Percentiles rank a stretch among this genome's conserved stretches.
Conservation (phyloP, 2,329 filamentous ascomycete genomes). For the Paecilomyces formosus region DNA sequence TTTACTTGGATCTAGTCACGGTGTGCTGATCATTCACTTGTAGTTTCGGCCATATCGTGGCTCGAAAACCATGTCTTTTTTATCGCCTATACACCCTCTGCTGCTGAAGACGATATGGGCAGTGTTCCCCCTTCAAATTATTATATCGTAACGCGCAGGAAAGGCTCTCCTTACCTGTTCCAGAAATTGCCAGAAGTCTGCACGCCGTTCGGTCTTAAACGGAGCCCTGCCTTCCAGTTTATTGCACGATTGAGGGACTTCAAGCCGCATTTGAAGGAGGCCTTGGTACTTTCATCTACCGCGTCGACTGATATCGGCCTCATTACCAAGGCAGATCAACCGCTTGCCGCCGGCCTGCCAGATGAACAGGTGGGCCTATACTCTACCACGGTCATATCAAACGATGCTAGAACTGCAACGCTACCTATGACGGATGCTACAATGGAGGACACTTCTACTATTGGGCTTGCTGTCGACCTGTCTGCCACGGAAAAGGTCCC, state of each 20-base stretch:
- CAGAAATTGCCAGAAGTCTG: conserved; percentile 70
- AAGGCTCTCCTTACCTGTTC: conserved; percentile 56
- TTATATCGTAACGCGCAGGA: conserved; percentile 67
- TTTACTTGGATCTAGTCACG: background rate
- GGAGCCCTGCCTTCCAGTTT: conserved; percentile 66
- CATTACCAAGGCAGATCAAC: conserved; percentile 63
- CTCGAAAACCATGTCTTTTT: conserved; percentile 82
- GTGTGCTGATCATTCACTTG: conserved; percentile 10
- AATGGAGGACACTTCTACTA: conserved; percentile 63
- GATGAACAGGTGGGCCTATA: conserved; percentile 60
- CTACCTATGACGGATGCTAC: conserved; percentile 60
- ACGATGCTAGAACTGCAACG: conserved; percentile 67
- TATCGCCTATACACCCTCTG: conserved; percentile 62
- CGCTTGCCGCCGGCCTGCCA: conserved; percentile 55
- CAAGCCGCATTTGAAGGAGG: conserved; percentile 69
- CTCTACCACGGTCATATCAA: conserved; percentile 62
- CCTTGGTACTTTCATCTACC: conserved; percentile 75
- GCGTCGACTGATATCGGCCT: conserved; percentile 72
- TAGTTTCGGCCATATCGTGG: conserved; percentile 76
- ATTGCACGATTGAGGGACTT: conserved; percentile 72
- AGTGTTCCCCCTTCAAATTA: conserved; percentile 59
- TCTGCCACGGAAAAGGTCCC: conserved; percentile 71
- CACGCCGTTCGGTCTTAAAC: conserved; percentile 59
- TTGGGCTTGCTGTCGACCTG: conserved; percentile 78
- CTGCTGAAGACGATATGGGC: conserved; percentile 47